Conservation (phyloP, 106 monocot species). For the Ottelia alismoides region DNA sequence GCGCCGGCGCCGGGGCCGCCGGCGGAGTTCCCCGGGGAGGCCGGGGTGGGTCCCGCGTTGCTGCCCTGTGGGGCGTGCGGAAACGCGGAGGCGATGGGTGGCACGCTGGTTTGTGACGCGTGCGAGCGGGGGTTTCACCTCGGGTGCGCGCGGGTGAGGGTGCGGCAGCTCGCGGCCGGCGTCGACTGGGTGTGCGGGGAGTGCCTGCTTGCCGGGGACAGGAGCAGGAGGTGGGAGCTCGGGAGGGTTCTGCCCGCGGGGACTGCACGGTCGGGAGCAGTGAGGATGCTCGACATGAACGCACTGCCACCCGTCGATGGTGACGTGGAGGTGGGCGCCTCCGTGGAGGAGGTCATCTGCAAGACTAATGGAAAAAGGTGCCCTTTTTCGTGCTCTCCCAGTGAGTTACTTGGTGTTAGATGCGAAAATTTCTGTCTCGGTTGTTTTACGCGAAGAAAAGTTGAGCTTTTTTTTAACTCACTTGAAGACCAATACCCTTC, state of each 20-base stretch:
- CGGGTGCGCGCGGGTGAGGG: slow-evolving; percentile 27
- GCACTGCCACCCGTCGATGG: slow-evolving; percentile 48
- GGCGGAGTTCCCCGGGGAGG: slow-evolving; percentile 72
- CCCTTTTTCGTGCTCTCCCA: no score
- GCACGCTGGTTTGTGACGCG: slow-evolving; percentile 79
- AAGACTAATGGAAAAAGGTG: slow-evolving; percentile 13
- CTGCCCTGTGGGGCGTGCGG: slow-evolving; percentile 45
- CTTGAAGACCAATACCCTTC: no score
- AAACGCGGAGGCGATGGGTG: slow-evolving; percentile 33
- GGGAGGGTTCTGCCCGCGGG: slow-evolving; percentile 13
- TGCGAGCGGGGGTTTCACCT: slow-evolving; percentile 95
- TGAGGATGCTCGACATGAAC: slow-evolving; percentile 70
- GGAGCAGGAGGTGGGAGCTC: slow-evolving; percentile 56
- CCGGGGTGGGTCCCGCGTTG: slow-evolving; percentile 27
- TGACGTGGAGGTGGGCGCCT: slow-evolving; percentile 8
- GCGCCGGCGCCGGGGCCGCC: slow-evolving; percentile 4
- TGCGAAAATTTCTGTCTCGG: no score
- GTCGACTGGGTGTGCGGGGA: slow-evolving; percentile 77
- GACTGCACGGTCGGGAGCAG: neutral
- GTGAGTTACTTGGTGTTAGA: no score
- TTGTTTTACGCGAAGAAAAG: no score
- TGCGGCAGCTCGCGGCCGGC: neutral
- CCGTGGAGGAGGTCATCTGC: slow-evolving; percentile 7
- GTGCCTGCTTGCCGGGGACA: slow-evolving; percentile 34
- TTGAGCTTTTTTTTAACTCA: no score